A percentile compares a stretch with the other conserved stretches of the same genome.
Conservation (phyloP, 202 grass and related monocot species). For the Digitaria exilis region DNA sequence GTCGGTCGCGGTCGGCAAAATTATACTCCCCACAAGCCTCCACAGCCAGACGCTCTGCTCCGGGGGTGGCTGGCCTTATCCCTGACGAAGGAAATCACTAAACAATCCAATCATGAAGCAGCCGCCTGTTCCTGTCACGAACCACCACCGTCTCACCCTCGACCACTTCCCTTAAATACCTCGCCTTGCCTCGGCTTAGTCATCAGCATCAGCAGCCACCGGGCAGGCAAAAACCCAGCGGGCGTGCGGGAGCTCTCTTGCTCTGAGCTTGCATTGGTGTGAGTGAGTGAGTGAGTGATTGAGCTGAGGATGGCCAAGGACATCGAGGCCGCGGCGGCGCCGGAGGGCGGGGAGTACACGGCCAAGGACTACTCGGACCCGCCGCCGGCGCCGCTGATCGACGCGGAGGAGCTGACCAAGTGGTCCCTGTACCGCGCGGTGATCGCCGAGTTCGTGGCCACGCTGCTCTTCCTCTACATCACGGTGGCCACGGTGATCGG, state of each 20-base stretch:
- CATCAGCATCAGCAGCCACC: too few species aligned
- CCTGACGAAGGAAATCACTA: constrained; percentile 24
- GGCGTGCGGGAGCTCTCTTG: background rate
- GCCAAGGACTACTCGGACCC: constrained; percentile 85
- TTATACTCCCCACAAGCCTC: constrained; percentile 48
- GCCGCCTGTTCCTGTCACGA: constrained; percentile 29
- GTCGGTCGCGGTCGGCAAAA: constrained; percentile 77
- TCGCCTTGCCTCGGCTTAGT: background rate
- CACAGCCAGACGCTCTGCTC: constrained; percentile 21
- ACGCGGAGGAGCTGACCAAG: constrained; percentile 76
- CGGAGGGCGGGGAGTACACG: constrained; percentile 43
- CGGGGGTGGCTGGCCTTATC: constrained; percentile 37
- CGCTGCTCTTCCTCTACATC: constrained; percentile 90
- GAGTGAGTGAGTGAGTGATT: too few species aligned
- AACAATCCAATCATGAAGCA: constrained; percentile 36
- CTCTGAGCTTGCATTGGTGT: background rate
- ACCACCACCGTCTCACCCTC: constrained; percentile 21
- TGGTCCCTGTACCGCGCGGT: constrained; percentile 92
- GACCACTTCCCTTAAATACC: constrained; percentile 52
- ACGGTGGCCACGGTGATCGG: constrained; percentile 94
- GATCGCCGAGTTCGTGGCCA: constrained; percentile 92
- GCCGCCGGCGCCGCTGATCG: constrained; percentile 67
- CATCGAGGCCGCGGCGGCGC: constrained; percentile 55
- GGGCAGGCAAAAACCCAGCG: background rate
- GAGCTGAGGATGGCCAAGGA: constrained; percentile 64